A percentile compares a stretch with the other conserved stretches of the same genome.
phyloP scores from a whole-genome alignment of 768 basidiomycete genomes.

The Xerocomellus dryophilus region DNA sequence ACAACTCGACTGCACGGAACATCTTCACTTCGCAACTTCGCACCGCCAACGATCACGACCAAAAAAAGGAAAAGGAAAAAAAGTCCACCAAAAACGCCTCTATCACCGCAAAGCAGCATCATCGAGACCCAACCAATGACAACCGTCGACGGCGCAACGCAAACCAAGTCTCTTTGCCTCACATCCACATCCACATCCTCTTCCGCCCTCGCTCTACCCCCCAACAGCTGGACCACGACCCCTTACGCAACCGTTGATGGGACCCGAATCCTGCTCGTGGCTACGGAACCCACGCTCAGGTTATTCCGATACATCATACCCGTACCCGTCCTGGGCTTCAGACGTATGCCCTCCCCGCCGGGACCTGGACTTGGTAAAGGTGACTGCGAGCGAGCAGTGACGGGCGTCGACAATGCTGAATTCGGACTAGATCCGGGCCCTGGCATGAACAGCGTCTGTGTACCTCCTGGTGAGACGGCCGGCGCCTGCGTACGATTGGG shows the following conservation, averaged over 20 bases:
- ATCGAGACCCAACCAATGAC: slow-evolving; percentile 7
- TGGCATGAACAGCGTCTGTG: slow-evolving; percentile 22
- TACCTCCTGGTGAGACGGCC: slow-evolving; percentile 17
- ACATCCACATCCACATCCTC: slow-evolving; percentile 3
- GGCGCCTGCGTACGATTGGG: slow-evolving; percentile 5
- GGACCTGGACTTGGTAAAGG: slow-evolving; percentile 16
- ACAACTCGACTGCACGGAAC: background rate
- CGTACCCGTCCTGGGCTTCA: slow-evolving; percentile 60
- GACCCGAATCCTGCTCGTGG: slow-evolving; percentile 41
- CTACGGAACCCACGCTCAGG: slow-evolving; percentile 10
- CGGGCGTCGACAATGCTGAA: slow-evolving; percentile 12
- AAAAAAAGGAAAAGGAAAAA: background rate
- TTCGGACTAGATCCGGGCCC: slow-evolving; percentile 1
- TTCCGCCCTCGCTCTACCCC: background rate
- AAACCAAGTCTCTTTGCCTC: background rate
- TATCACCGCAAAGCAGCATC: slow-evolving; percentile 7
- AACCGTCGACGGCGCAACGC: slow-evolving; percentile 7
- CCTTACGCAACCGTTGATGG: slow-evolving; percentile 23
- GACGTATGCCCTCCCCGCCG: slow-evolving; percentile 29
- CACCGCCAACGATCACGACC: background rate
- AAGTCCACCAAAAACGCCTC: slow-evolving; percentile 4
- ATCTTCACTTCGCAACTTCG: background rate
- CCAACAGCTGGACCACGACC: background rate
- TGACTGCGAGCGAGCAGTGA: slow-evolving; percentile 18
- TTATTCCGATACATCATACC: slow-evolving; percentile 63